A percentile compares a stretch with the other conserved stretches of the same genome.
These are phyloP conservation scores for Penicillium pancosmium DNA, from an alignment of 495 filamentous ascomycete genomes.

Conservation along the genomic window DNA sequence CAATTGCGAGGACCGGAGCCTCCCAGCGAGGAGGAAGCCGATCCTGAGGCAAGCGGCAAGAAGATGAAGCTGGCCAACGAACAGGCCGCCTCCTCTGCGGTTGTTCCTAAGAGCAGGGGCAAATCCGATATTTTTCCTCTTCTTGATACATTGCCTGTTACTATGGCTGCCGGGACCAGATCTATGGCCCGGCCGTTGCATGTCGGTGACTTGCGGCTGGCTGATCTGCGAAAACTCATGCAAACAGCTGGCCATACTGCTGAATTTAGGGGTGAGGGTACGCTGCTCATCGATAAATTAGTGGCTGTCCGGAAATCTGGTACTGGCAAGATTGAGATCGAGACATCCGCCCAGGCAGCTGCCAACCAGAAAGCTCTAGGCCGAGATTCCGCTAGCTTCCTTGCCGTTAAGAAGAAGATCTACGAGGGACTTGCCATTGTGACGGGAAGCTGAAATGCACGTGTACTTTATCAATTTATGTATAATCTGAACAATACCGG, in stretches of 20 bases:
- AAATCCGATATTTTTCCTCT: conserved; percentile 55
- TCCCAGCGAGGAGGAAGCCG: conserved; percentile 31
- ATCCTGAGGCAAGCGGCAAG: conserved; percentile 58
- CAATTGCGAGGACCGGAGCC: conserved; percentile 48
- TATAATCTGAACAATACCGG: conserved; percentile 13
- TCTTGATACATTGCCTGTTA: conserved; percentile 78
- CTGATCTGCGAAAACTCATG: conserved; percentile 85
- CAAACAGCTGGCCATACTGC: conserved; percentile 79
- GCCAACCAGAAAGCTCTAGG: conserved; percentile 35
- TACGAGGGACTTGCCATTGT: conserved; percentile 85
- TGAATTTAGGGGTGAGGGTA: conserved; percentile 93
- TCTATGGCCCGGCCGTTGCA: conserved; percentile 86
- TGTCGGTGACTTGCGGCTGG: conserved; percentile 89
- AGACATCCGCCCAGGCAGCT: conserved; percentile 63
- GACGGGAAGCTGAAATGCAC: conserved; percentile 58
- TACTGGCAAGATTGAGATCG: conserved; percentile 86
- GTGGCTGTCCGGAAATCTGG: conserved; percentile 89
- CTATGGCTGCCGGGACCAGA: conserved; percentile 72
- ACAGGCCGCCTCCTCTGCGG: conserved; percentile 31
- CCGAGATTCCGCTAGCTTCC: conserved; percentile 60
- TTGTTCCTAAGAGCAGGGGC: conserved; percentile 28
- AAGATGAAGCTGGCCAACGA: conserved; percentile 65
- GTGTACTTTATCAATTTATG: conserved; percentile 20
- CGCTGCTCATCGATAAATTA: conserved; percentile 80
- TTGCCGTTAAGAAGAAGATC: conserved; percentile 76